Conservation (phyloP, 108 stramenopile species). For the Skeletonema potamos region DNA sequence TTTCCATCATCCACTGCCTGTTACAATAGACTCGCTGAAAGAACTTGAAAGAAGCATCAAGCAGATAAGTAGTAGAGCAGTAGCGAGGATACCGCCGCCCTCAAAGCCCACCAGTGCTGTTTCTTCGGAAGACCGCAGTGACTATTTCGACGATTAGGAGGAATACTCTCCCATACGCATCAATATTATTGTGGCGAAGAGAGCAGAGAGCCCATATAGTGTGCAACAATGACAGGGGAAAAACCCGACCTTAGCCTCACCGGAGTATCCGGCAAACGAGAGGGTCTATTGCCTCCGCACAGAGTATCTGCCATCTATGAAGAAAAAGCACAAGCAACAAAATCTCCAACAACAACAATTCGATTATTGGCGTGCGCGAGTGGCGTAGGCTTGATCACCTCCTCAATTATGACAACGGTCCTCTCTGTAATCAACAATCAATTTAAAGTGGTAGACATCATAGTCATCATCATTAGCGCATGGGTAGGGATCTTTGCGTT, state of each 20-base stretch:
- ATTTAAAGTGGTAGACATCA: conserved; percentile 10
- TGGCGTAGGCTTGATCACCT: conserved; percentile 23
- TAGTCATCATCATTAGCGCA: conserved; percentile 2
- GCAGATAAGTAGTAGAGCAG: too few species aligned
- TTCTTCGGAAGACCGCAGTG: too few species aligned
- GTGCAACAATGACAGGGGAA: conserved; percentile 7
- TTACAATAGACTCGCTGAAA: too few species aligned
- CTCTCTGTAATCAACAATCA: conserved; percentile 4
- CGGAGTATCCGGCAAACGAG: not conserved
- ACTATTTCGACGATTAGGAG: too few species aligned
- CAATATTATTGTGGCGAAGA: too few species aligned
- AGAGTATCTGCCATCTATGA: conserved; percentile 7
- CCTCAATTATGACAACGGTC: conserved; percentile 3
- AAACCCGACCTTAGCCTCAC: not conserved
- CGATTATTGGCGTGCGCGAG: conserved; percentile 20
- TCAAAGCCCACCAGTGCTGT: too few species aligned
- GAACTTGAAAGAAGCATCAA: too few species aligned
- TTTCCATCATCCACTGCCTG: too few species aligned
- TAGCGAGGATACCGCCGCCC: too few species aligned
- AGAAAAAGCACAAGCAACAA: not conserved
- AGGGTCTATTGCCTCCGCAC: conserved; percentile 16
- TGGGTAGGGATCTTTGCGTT: conserved; percentile 13
- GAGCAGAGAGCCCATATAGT: too few species aligned
- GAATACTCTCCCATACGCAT: too few species aligned
- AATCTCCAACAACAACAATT: conserved; percentile 1